Conservation (phyloP, 306 rosid genomes). For the Biancaea sappan region DNA sequence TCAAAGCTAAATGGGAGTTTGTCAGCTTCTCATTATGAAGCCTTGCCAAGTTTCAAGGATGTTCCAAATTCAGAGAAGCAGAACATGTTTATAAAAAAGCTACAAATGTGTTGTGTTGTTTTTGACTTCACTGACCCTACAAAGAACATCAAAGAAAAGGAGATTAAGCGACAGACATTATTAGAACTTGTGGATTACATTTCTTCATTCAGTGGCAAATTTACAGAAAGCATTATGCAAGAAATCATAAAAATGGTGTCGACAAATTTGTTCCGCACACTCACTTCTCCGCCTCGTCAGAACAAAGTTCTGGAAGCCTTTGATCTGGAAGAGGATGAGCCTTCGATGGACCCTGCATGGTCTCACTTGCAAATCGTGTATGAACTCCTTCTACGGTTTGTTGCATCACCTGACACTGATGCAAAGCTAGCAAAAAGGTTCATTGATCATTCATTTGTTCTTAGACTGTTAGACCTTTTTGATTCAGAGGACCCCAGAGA, state of each 20-base stretch:
- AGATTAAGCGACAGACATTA: constrained; percentile 84
- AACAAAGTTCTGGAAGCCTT: constrained; percentile 80
- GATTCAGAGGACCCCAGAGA: constrained; percentile 98
- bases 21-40: constrained; percentile 59
- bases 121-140: constrained; percentile 85
- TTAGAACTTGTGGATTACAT: constrained; percentile 91
- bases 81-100: constrained; percentile 75
- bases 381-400: constrained; percentile 87
- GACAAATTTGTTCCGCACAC: constrained; percentile 76
- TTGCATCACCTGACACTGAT: constrained; percentile 90
- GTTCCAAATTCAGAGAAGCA: constrained; percentile 89
- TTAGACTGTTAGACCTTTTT: constrained; percentile 83
- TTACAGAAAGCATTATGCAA: constrained; percentile 79
- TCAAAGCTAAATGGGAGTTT: constrained; percentile 74
- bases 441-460: constrained; percentile 91
- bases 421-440: constrained; percentile 96
- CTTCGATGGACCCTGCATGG: constrained; percentile 99
- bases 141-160: constrained; percentile 80
- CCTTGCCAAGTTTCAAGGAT: constrained; percentile 85
- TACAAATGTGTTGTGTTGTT: constrained; percentile 77
- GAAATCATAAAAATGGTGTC: constrained; percentile 83
- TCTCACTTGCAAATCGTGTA: constrained; percentile 86
- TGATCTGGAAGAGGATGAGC: constrained; percentile 93
- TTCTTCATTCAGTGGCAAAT: constrained; percentile 77
- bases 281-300: constrained; percentile 75